Base-by-base conservation (phyloP, 257 asterid genomes). In the Capsicum rhomboideum region DNA sequence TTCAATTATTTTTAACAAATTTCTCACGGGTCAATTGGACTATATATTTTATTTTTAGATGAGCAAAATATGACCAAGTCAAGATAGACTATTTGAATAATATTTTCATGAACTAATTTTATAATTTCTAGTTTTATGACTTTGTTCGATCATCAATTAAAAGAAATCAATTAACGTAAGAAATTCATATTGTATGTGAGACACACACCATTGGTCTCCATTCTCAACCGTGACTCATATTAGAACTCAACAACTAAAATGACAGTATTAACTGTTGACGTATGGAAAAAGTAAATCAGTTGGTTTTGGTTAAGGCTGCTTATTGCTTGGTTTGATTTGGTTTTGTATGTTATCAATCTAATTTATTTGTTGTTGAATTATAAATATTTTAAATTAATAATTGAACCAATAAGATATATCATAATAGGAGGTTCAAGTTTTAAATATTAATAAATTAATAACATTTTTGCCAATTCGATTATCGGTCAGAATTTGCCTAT, bases 301-400 rank as follows among this genome's bases (percentile, higher is more conserved):
- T 74, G 18, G 13, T 46, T 23, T n/a, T n/a, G n/a, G n/a, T n/a
- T n/a, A n/a, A n/a, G n/a, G n/a, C n/a, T n/a, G n/a, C n/a, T n/a
- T n/a, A n/a, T n/a, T n/a, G n/a, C n/a, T n/a, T n/a, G n/a, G n/a
- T n/a, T n/a, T n/a, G n/a, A n/a, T n/a, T n/a, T n/a, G 11, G 14
- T 14, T 2, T 6, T 14, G 6, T 3, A 28, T 14, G 0, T 7
- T 14, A 14, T 1, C 0, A 28, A 13, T 2, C 0, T 14, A 0
- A 28, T 64, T 26, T 26, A 0, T 61, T 0, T 2, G 17, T 59
- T 21, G 4, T 63, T 13, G 9, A 11, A 28, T 64, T 11, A 28
- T 13, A 64, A 64, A 14, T 1, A 28, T 28, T 0, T 12, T 26
- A 64, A 6, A 26, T 26, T 0, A 63, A 26, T 26, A 1, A n/a